phyloP scores from a whole-genome alignment of 2,329 filamentous ascomycete genomes.

The Coniella lustricola region DNA sequence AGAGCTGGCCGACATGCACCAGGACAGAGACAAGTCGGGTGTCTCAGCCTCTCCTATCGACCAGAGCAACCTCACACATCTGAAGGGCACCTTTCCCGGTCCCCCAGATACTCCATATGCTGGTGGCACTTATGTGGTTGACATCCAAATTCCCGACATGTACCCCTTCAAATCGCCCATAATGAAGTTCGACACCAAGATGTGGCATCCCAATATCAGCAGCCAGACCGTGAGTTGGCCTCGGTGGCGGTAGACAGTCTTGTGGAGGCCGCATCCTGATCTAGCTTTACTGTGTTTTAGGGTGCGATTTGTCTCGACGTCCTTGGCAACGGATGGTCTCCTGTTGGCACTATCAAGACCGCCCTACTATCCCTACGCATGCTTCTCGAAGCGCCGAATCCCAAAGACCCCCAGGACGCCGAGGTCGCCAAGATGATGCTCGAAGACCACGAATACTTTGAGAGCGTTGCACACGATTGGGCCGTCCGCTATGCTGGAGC shows the following conservation, averaged over 20 bases:
- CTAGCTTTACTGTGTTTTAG: slow-evolving; percentile 37
- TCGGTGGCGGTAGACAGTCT: not conserved
- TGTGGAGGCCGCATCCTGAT: not conserved
- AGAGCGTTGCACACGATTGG: slow-evolving; percentile 82
- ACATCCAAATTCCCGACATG: slow-evolving; percentile 78
- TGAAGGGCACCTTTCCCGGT: slow-evolving; percentile 75
- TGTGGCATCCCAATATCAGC: slow-evolving; percentile 97
- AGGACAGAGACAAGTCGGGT: slow-evolving; percentile 66
- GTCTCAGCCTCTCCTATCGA: slow-evolving; percentile 62
- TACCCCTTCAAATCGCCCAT: slow-evolving; percentile 90
- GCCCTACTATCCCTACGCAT: slow-evolving; percentile 89
- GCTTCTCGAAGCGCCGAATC: slow-evolving; percentile 86
- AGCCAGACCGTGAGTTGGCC: slow-evolving; percentile 68
- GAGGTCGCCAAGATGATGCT: slow-evolving; percentile 90
- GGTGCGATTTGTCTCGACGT: slow-evolving; percentile 97
- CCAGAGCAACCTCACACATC: slow-evolving; percentile 67
- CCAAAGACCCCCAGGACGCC: slow-evolving; percentile 93
- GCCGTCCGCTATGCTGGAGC: slow-evolving; percentile 77
- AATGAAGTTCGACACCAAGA: slow-evolving; percentile 87
- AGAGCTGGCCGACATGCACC: slow-evolving; percentile 67
- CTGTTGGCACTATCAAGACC: slow-evolving; percentile 92
- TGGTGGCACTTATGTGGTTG: slow-evolving; percentile 72
- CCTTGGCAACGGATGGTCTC: slow-evolving; percentile 83
- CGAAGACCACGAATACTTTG: slow-evolving; percentile 69
- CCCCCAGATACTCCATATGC: slow-evolving; percentile 93